Conservation (phyloP, 768 basidiomycete species). For the Termitomyces sp. region DNA sequence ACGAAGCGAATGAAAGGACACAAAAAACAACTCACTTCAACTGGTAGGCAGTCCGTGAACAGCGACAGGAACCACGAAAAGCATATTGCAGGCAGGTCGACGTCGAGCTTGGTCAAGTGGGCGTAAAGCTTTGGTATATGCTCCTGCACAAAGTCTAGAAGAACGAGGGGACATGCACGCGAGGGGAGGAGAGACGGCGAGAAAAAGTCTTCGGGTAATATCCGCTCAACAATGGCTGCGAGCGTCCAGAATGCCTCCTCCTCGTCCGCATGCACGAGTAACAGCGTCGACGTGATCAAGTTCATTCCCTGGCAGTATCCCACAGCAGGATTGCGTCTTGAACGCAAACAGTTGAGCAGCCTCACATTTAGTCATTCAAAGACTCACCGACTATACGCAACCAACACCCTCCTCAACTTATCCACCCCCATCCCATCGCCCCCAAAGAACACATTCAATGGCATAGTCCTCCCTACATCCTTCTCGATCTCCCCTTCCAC, state of each 20-base stretch:
- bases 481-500: constrained; percentile 89
- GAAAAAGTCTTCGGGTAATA: constrained; percentile 91
- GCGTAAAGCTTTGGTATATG: constrained; percentile 65
- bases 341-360: constrained; percentile 1
- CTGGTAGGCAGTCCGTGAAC: constrained; percentile 93
- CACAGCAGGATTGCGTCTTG: constrained; percentile 83
- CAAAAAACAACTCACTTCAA: constrained; percentile 57
- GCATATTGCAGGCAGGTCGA: constrained; percentile 91
- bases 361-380: background rate
- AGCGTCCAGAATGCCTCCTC: constrained; percentile 98
- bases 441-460: constrained; percentile 93
- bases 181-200: constrained; percentile 89
- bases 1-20: background rate
- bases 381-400: constrained; percentile 86
- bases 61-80: constrained; percentile 98
- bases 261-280: constrained; percentile 90
- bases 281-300: constrained; percentile 88
- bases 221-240: constrained; percentile 79
- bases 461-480: constrained; percentile 90
- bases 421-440: constrained; percentile 93
- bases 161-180: constrained; percentile 87
- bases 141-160: constrained; percentile 84
- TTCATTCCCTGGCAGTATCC: constrained; percentile 98
- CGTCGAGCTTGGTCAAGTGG: constrained; percentile 75
- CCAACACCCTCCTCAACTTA: constrained; percentile 85